Base-by-base conservation (phyloP, 2,329 filamentous ascomycete genomes). In the Hymenotorrendiella dingleyae region DNA sequence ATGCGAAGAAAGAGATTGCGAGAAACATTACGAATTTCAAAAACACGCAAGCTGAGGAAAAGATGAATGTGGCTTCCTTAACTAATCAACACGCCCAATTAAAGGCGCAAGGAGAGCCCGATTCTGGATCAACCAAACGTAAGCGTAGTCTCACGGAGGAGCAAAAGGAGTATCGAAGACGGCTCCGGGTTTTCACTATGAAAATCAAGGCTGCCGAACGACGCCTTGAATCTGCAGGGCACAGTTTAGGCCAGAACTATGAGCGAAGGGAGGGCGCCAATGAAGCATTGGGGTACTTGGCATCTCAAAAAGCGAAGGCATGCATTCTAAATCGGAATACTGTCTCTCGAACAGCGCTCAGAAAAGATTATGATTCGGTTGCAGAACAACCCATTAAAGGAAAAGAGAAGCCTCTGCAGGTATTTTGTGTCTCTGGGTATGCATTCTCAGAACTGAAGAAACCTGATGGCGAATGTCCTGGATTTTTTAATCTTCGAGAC, bases 301-400 rank as follows among this genome's bases (percentile, higher is more conserved):
- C 20, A 33, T 38, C 23, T 11, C n/a, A 20, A 23, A 27, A 48
- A 4, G 28, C 4, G 10, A 22, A 10, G 1, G 37, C 42, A 4
- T 53, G 49, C 26, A 49, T 52, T 26, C n/a, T 37, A 14, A 39
- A 51, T 6, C 37, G 52, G 6, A 52, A 47, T n/a, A 6, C 36
- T 21, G 6, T 35, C 19, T 32, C 33, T 1, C 38, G 12, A 2
- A 17, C 14, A 3, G 36, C 20, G 7, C 32, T 51, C 6, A 33
- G 24, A 19, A 27, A 38, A 14, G 43, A 53, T 9, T 53, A 40
- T 20, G 36, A 49, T 7, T 14, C 14, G 9, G 45, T 37, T 7
- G 27, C 43, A 9, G 14, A 27, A 17, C 39, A 47, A 24, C 45
- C 52, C 17, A 26, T 39, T 6, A 27, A 39, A 14, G 11, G 29